Base-by-base conservation (phyloP, 1,284 basidiomycete genomes). In the Anthracocystis walkeri region DNA sequence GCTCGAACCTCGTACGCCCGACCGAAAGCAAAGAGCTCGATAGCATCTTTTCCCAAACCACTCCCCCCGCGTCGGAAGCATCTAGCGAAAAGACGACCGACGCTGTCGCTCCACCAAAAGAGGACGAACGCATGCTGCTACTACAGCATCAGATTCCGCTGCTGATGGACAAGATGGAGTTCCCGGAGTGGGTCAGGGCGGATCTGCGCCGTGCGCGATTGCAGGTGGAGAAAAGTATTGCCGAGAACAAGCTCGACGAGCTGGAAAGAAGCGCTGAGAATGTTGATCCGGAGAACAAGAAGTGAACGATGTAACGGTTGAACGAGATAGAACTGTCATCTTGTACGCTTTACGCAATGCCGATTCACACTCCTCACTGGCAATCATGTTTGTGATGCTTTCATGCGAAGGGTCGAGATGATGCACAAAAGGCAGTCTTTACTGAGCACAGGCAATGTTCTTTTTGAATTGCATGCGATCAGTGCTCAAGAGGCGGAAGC, bases 21-120 rank as follows among this genome's bases (percentile, higher is more conserved):
- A 73, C 68, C 41, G 68, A 82, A 21, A 75, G 75, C 58, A 54
- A 64, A 21, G 65, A 76, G 25, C 63, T 83, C 18, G 82, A 82
- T 38, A 45, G 50, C 25, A 77, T 77, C 62, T 77, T 77, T 41
- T 33, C 61, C 2, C 58, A 63, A 23, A 35, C 53, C 23, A n/a
- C 64, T 1, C 51, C 68, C 16, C 58, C 68, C 27, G 3, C 45
- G 0, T 46, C 62, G 20, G 67, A 70, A 33, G 49, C 54, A 25
- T 50, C 62, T 3, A 41, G 18, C 8, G 50, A 58, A 6, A 23
- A 45, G 31, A 20, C 45, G 27, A 57, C 48, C 10, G 21, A 55
- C n/a, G 53, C 53, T 16, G 8, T 16, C 7, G 14, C 52, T 2
- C 38, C 45, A 23, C 33, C 59, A 29, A 55, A 31, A 12, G 50